Base-by-base conservation (phyloP, 2,329 filamentous ascomycete genomes). In the Neofusicoccum parvum region DNA sequence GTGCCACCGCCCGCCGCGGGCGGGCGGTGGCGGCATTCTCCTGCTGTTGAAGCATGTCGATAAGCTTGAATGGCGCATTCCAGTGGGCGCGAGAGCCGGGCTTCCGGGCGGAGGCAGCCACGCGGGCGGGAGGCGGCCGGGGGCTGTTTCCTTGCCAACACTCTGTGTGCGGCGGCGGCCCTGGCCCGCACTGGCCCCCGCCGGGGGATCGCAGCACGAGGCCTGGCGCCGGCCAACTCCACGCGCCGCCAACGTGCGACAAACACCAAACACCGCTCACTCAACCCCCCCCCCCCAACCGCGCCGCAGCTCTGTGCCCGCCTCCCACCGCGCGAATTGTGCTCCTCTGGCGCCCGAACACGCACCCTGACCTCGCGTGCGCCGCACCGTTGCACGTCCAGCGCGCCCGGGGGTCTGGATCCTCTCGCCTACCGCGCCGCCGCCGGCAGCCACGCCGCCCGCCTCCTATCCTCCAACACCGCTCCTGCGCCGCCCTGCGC, bases 401-500 rank as follows among this genome's bases (percentile, higher is more conserved):
- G 23, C 56, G 27, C 36, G 23, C 15, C 15, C 54, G 34, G 54
- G 14, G 36, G 34, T 59, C 37, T 34, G 41, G 41, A 48, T 48
- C 56, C 56, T 32, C 43, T 60, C 56, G 56, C 56, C 50, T 60
- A 48, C 56, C n/a, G 54, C 59, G 27, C 48, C 48, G 11, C 23
- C 54, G 56, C 41, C 56, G 43, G 32, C 56, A 37, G 23, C 50
- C 15, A 36, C 62, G 62, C 49, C 43, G n/a, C 36, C 62, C 62
- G 50, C 51, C 63, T 65, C 51, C 63, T 59, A 59, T 54, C 62
- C 62, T 37, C 27, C 32, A 10, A n/a, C 62, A 17, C 37, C 23
- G 27, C 62, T 17, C 23, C 23, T 23, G 23, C 23, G 20, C 20
- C 20, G 20, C 20, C 2, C 20, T 23, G 20, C 20, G 23, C 23